These are phyloP conservation scores for Oemleria cerasiformis DNA, from an alignment of 306 rosid genomes.

Conservation along the genomic window DNA sequence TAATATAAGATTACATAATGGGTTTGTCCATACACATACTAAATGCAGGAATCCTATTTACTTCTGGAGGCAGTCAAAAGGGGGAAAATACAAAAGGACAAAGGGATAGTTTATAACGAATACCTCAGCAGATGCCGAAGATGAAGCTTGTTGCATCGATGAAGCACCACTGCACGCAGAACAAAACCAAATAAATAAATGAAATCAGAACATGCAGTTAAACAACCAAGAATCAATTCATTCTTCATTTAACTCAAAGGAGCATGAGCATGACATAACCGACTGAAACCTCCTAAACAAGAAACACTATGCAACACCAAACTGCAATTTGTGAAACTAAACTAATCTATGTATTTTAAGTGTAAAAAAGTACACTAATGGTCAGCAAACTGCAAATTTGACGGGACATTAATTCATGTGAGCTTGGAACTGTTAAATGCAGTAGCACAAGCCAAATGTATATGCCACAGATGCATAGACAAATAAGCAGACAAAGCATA, in stretches of 20 bases:
- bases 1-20: background rate
- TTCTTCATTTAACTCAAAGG: background rate
- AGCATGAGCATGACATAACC: too few species aligned
- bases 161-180: constrained; percentile 44
- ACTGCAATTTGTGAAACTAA: background rate
- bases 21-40: background rate
- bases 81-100: background rate
- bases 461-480: background rate
- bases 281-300: background rate
- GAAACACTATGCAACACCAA: background rate
- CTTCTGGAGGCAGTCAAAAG: background rate
- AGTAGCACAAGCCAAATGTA: background rate
- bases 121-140: constrained; percentile 75
- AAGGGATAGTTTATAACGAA: background rate
- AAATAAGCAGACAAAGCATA: background rate
- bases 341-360: background rate
- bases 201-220: constrained; percentile 8
- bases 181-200: constrained; percentile 10
- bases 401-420: background rate
- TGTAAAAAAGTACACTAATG: background rate
- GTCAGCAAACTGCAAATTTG: background rate
- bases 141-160: constrained; percentile 55
- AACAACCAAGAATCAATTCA: background rate
- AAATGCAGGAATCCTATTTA: background rate
- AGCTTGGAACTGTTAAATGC: background rate